Conservation (phyloP, 176 grass and related monocot genomes). For the Pharus latifolius region DNA sequence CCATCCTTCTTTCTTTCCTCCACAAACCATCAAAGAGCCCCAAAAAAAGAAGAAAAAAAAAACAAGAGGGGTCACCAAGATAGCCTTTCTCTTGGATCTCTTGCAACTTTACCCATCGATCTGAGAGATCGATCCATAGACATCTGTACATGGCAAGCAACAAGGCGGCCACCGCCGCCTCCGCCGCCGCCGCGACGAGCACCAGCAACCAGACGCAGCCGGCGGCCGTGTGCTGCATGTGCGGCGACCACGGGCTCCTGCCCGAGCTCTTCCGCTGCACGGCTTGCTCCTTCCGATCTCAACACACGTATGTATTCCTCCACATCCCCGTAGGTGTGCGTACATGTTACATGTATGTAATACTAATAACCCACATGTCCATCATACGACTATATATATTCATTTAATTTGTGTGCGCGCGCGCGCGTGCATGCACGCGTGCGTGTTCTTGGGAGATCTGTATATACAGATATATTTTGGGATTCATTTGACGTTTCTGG, state of each 20-base stretch:
- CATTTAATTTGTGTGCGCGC: too few species aligned
- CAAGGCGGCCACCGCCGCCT: conserved; percentile 10
- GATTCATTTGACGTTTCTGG: too few species aligned
- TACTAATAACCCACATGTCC: neutral
- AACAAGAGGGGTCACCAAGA: too few species aligned
- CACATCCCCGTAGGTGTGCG: too few species aligned
- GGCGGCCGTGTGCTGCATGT: conserved; percentile 80
- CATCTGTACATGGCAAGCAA: conserved; percentile 57
- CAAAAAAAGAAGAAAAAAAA: neutral
- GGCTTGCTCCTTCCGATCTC: conserved; percentile 62
- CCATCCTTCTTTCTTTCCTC: neutral
- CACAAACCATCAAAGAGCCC: neutral
- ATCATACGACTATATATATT: too few species aligned
- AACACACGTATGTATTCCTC: conserved; percentile 60
- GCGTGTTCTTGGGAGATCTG: too few species aligned
- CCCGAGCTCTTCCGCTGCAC: conserved; percentile 85
- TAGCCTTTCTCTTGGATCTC: too few species aligned
- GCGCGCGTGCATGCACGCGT: too few species aligned
- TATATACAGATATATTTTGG: too few species aligned
- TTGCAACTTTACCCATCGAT: neutral
- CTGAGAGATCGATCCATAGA: conserved; percentile 22
- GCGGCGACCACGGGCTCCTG: conserved; percentile 77
- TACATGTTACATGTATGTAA: neutral
- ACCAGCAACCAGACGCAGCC: neutral
- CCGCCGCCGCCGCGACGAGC: neutral